These are phyloP conservation scores for Talinum fruticosum DNA, from an alignment of 148 eudicot genomes.

Conservation along the genomic window DNA sequence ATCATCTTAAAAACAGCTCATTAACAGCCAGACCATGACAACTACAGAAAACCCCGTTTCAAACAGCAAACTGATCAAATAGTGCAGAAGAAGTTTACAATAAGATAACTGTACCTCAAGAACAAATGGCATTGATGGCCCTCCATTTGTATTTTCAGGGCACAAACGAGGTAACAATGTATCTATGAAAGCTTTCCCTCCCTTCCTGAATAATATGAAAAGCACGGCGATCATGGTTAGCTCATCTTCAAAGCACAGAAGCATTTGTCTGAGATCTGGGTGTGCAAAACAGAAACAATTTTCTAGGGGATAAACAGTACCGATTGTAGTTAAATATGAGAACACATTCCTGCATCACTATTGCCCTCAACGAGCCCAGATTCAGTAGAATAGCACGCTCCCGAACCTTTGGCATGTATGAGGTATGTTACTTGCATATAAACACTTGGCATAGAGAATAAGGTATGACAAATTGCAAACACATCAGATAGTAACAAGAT, in stretches of 20 bases:
- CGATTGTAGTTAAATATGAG: constrained; percentile 90
- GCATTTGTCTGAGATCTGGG: constrained; percentile 3
- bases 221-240: constrained; percentile 17
- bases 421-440: constrained; percentile 12
- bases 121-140: constrained; percentile 76
- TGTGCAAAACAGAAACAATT: constrained; percentile 7
- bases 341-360: constrained; percentile 91
- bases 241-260: constrained; percentile 10
- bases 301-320: constrained; percentile 31
- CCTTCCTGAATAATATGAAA: constrained; percentile 50
- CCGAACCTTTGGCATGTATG: constrained; percentile 57
- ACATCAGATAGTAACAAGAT: neutral
- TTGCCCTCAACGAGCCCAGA: constrained; percentile 89
- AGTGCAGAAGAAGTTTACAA: neutral
- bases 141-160: constrained; percentile 68
- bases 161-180: constrained; percentile 77
- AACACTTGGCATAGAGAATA: constrained; percentile 2
- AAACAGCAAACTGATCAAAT: neutral
- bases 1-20: neutral
- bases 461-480: neutral
- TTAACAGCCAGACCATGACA: neutral
- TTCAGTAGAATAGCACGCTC: constrained; percentile 85
- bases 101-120: constrained; percentile 58
- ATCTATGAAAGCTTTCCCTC: constrained; percentile 95
- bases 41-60: neutral